Base-by-base conservation (phyloP, 2,329 filamentous ascomycete genomes). In the Colletotrichum salicis region DNA sequence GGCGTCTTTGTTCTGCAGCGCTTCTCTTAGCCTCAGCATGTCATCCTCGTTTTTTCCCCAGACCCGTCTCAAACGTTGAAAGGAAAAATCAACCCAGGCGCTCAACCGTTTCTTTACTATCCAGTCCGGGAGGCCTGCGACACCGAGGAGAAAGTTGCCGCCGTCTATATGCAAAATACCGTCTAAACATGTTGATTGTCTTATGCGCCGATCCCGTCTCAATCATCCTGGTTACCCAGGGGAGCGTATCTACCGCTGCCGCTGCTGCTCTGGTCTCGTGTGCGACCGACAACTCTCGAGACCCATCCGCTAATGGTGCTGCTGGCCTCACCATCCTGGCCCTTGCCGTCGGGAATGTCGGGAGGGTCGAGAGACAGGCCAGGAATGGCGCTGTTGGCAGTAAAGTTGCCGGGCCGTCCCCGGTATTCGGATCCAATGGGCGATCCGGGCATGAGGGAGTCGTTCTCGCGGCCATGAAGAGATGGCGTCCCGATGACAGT, bases 291-390 rank as follows among this genome's bases (percentile, higher is more conserved):
- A 13, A 85, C 80, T 64, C 83, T 78, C 3, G 82, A 83, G 7
- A 85, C 73, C 87, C 88, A 90, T 10, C 86, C 86, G 31, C 86
- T 83, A 45, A 89, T 74, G 64, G 71, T 82, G 67, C 85, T 80
- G 70, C 83, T 79, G n/a, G 82, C 80, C 13, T 81, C 80, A 3
- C 77, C 79, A 29, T 80, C 78, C 64, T 82, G 82, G 4, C 83
- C 81, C 78, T 88, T 88, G 59, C 79, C 80, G 59, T 82, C 82
- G 45, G 85, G 82, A 19, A 94, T 85, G 61, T 90, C 86, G 1
- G 94, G 94, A 5, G 94, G 93, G 52, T 97, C 91, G 68, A 98
- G 93, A 76, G 94, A 91, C 68, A 98, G 86, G 10, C 93, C 92
- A 1, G 95, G 94, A 71, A 97, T 95, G 8, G 91, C 90, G 74